These are phyloP conservation scores for Globisporangium perplexum DNA, from an alignment of 352 stramenopile genomes.

Conservation along the genomic window DNA sequence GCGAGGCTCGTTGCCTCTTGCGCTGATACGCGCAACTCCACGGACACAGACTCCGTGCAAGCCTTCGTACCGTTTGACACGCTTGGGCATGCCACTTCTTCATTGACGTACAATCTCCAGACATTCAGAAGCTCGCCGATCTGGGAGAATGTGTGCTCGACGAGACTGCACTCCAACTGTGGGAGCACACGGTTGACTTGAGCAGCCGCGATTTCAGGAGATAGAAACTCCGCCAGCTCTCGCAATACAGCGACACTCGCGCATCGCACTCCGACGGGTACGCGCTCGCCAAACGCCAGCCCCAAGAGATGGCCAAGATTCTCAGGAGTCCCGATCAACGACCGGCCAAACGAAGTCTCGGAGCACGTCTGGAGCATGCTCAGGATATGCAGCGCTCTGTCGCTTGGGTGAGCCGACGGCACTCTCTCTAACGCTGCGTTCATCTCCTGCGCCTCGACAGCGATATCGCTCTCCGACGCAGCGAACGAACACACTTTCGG, in stretches of 20 bases:
- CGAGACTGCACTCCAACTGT: slow-evolving; percentile 16
- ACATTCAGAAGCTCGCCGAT: slow-evolving; percentile 33
- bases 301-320: slow-evolving; percentile 59
- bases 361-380: slow-evolving; percentile 55
- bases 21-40: slow-evolving; percentile 44
- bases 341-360: slow-evolving; percentile 45
- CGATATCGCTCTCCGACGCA: slow-evolving; percentile 44
- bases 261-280: slow-evolving; percentile 43
- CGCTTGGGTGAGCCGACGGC: slow-evolving; percentile 24
- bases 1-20: slow-evolving; percentile 36
- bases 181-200: slow-evolving; percentile 29
- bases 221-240: slow-evolving; percentile 30
- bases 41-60: not conserved
- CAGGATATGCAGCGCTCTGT: slow-evolving; percentile 63
- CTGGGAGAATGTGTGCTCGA: slow-evolving; percentile 30
- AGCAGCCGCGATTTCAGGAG: slow-evolving; percentile 25
- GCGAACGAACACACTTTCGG: slow-evolving; percentile 43
- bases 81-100: slow-evolving; percentile 2
- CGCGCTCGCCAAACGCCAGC: slow-evolving; percentile 41
- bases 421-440: slow-evolving; percentile 23
- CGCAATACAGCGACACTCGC: slow-evolving; percentile 38
- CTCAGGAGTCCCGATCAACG: slow-evolving; percentile 44
- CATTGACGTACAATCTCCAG: slow-evolving; percentile 30
- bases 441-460: slow-evolving; percentile 40
- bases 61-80: not conserved